Base-by-base conservation (phyloP, 768 basidiomycete genomes). In the Mycena vulgaris region DNA sequence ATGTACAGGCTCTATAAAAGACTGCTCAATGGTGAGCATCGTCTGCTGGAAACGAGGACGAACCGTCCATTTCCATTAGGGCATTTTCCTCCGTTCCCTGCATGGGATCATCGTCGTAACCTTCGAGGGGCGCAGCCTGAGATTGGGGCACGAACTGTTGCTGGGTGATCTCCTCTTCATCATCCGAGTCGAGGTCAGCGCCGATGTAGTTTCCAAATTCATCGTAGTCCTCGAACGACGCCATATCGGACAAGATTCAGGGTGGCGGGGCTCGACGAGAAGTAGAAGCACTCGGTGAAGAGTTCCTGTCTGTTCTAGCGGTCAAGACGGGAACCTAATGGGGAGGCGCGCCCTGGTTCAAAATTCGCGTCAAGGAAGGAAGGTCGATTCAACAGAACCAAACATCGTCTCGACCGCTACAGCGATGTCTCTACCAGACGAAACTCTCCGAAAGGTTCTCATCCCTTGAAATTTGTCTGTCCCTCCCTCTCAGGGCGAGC, bases 161-260 rank as follows among this genome's bases (percentile, higher is more conserved):
- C 76, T 88, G 90, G 71, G 85, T 85, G 57, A 86, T 75, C 63
- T 89, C 89, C 66, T 89, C 92, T 72, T 89, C 89, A 58, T 94
- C 93, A 77, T 97, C 96, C 37, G 96, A 97, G 75, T 94, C 95
- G 55, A 97, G 84, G 85, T 97, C 97, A 28, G 91, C 95, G 69
- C 96, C 97, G 79, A 98, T 97, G 82, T 98, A 68, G 67, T 68
- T 68, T 14, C 67, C 67, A 28, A 68, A 68, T 63, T 68, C 67
- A 63, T 68, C 67, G 2, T 68, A 68, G 79, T 95, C 94, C 75
- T 95, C 94, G 74, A 95, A 87, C 31, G 89, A 90, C 45, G 86
- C 88, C 89, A 90, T 90, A 31, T 21, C 28, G 40, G 31, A 28
- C 17, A 47, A 27, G 10, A 55, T n/a, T n/a, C n/a, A n/a, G n/a